Conservation (phyloP, 208 protist genomes). For the Blechomonas ayalai region DNA sequence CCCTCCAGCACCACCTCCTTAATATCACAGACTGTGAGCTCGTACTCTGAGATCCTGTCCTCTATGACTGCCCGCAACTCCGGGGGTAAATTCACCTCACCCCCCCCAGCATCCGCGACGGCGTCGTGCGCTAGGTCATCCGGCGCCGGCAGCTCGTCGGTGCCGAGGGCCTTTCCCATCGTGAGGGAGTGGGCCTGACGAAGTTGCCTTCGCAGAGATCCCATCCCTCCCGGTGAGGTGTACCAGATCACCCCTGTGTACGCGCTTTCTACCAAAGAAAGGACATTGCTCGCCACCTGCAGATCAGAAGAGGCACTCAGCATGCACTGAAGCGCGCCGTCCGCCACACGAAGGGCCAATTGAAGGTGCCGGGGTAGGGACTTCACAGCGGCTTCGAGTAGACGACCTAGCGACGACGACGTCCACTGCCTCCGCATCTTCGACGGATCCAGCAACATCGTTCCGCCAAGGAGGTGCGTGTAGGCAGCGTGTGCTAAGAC, state of each 20-base stretch:
- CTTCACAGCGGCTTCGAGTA: neutral
- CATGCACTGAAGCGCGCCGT: conserved; percentile 23
- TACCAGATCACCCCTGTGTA: conserved; percentile 1
- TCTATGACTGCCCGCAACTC: too few relatives aligned
- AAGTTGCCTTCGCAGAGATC: too few relatives aligned
- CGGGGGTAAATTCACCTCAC: too few relatives aligned
- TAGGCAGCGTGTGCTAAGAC: conserved; percentile 25
- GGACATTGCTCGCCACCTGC: conserved; percentile 27
- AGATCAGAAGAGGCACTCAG: conserved; percentile 25
- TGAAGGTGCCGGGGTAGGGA: conserved; percentile 15
- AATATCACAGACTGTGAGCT: too few relatives aligned
- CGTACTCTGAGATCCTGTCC: too few relatives aligned
- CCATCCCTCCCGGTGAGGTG: too few relatives aligned
- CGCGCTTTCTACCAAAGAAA: neutral
- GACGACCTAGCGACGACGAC: neutral
- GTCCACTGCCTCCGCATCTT: neutral
- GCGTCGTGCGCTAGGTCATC: too few relatives aligned
- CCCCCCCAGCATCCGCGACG: too few relatives aligned
- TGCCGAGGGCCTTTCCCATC: neutral
- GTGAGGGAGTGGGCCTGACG: neutral
- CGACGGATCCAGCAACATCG: neutral
- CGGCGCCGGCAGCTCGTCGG: too few relatives aligned
- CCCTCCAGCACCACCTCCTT: too few relatives aligned
- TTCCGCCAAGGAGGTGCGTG: conserved; percentile 2
- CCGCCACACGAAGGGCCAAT: conserved; percentile 25